These are phyloP conservation scores for Boletus reticuloceps DNA, from an alignment of 768 basidiomycete genomes.

Conservation along the genomic window DNA sequence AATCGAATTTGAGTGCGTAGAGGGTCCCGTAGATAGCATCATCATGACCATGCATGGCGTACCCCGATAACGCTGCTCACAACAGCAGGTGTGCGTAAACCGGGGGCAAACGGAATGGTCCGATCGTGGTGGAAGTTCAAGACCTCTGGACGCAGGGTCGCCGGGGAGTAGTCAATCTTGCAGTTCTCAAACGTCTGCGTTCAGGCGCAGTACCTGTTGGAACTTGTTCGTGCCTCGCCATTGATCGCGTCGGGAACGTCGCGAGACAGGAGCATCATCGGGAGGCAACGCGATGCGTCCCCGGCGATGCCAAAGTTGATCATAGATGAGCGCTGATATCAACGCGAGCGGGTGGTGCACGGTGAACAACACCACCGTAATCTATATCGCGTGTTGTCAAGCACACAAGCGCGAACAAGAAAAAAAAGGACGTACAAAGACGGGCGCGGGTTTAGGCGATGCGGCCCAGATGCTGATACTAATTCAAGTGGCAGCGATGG, in stretches of 20 bases:
- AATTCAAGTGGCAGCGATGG: constrained; percentile 71
- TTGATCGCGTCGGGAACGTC: not conserved
- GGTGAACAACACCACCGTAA: constrained; percentile 62
- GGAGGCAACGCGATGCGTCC: constrained; percentile 44
- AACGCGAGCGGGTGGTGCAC: constrained; percentile 62
- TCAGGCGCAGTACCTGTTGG: too few species aligned
- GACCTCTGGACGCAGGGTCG: too few species aligned
- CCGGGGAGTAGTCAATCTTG: too few species aligned
- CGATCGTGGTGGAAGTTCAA: too few species aligned
- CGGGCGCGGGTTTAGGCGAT: constrained; percentile 59
- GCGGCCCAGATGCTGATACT: constrained; percentile 61
- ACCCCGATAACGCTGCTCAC: too few species aligned
- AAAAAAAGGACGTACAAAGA: constrained; percentile 49
- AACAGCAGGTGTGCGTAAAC: too few species aligned
- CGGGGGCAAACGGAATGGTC: too few species aligned
- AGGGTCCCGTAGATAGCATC: not conserved
- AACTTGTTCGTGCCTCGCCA: too few species aligned
- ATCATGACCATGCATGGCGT: too few species aligned
- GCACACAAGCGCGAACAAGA: not conserved
- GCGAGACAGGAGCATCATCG: constrained; percentile 27
- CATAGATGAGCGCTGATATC: constrained; percentile 44
- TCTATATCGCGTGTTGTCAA: constrained; percentile 33
- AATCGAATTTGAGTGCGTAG: not conserved
- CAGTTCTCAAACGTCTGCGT: too few species aligned
- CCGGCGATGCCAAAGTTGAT: constrained; percentile 12